Conservation (phyloP, 805 yeast species). For the Myxozyma melibiosi region DNA sequence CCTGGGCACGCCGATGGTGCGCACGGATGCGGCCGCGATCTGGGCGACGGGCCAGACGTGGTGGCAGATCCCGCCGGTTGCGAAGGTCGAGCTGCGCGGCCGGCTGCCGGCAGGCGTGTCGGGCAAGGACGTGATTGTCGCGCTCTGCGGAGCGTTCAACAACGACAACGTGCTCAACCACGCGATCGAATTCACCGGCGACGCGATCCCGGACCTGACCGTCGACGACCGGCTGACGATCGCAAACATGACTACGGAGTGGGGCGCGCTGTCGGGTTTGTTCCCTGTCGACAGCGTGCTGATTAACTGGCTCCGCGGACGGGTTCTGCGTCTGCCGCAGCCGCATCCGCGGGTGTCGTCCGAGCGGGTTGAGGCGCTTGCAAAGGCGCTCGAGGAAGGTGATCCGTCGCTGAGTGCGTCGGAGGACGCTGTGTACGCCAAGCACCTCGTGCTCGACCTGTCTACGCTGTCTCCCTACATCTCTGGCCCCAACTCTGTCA, state of each 20-base stretch:
- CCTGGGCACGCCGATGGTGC: slow-evolving; percentile 94
- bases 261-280: slow-evolving; percentile 97
- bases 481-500: slow-evolving; percentile 97
- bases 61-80: slow-evolving; percentile 99
- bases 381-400: slow-evolving; percentile 42
- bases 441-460: slow-evolving; percentile 79
- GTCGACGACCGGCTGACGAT: slow-evolving; percentile 87
- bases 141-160: slow-evolving; percentile 89
- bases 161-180: slow-evolving; percentile 85
- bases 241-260: slow-evolving; percentile 97
- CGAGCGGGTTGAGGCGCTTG: slow-evolving; percentile 57
- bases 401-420: slow-evolving; percentile 35
- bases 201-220: slow-evolving; percentile 66
- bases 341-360: slow-evolving; percentile 79
- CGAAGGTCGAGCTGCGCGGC: slow-evolving; percentile 84
- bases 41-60: slow-evolving; percentile 99
- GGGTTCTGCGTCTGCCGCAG: slow-evolving; percentile 60
- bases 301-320: slow-evolving; percentile 72
- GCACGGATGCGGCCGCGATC: slow-evolving; percentile 98
- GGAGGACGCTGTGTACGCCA: slow-evolving; percentile 88
- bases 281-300: slow-evolving; percentile 92
- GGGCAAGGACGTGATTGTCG: slow-evolving; percentile 96
- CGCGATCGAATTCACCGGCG: slow-evolving; percentile 93
- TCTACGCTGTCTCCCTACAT: slow-evolving; percentile 80
- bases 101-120: slow-evolving; percentile 81